These are phyloP conservation scores for Podila epicladia DNA, from an alignment of 192 early-diverging fungal genomes.

Conservation along the genomic window DNA sequence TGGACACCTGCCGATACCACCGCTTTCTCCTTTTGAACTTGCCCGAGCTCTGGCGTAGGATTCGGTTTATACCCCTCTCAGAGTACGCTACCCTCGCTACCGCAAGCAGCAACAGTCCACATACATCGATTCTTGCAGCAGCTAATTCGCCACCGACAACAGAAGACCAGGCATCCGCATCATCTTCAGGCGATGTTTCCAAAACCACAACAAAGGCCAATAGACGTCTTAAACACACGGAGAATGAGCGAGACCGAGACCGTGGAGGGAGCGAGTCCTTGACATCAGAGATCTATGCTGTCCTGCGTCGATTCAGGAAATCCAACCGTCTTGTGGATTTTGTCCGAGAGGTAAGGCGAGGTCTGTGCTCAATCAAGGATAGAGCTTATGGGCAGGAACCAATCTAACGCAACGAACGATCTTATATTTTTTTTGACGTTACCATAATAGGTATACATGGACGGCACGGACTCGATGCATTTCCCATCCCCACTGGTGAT, in stretches of 20 bases:
- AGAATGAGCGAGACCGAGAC: constrained; percentile 48
- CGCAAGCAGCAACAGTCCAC: background rate
- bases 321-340: constrained; percentile 45
- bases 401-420: background rate
- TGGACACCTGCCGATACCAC: constrained; percentile 56
- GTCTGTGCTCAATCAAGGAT: background rate
- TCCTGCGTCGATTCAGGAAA: constrained; percentile 57
- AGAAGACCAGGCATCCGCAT: background rate
- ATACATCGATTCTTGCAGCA: background rate
- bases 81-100: constrained; percentile 2
- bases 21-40: constrained; percentile 55
- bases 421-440: background rate
- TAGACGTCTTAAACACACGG: constrained; percentile 28
- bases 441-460: constrained; percentile 55
- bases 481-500: constrained; percentile 60
- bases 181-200: background rate
- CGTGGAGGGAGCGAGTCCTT: constrained; percentile 39
- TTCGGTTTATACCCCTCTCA: constrained; percentile 51
- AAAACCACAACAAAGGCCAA: background rate
- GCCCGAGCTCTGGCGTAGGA: constrained; percentile 47
- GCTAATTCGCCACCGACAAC: background rate
- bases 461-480: constrained; percentile 52
- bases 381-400: background rate
- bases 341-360: constrained; percentile 49
- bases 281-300: constrained; percentile 55